A percentile compares a stretch with the other conserved stretches of the same genome.
phyloP scores from a whole-genome alignment of 2,329 filamentous ascomycete species.

The Verticillium longisporum region DNA sequence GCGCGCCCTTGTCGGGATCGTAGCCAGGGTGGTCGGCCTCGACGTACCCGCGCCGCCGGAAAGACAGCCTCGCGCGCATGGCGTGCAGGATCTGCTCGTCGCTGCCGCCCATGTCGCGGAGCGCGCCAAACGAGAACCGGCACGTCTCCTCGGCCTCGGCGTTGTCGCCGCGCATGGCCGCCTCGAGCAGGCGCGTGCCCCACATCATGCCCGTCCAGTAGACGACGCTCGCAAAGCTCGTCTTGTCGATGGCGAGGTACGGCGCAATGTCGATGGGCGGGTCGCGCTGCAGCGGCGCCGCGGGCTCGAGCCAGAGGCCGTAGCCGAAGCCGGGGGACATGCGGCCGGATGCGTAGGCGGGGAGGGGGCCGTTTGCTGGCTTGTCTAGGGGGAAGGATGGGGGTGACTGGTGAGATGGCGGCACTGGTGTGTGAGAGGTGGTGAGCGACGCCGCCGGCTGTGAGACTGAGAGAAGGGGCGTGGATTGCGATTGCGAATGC shows the following conservation, averaged over 20 bases:
- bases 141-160: background rate
- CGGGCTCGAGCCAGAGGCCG: background rate
- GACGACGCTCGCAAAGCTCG: background rate
- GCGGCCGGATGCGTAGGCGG: background rate
- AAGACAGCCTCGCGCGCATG: background rate
- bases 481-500: too few species aligned
- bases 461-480: too few species aligned
- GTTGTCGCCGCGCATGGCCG: background rate
- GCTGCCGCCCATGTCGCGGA: too few species aligned
- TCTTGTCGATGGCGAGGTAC: background rate
- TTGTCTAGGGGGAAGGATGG: too few species aligned
- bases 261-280: constrained; percentile 2
- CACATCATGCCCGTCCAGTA: constrained; percentile 1
- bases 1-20: background rate
- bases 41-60: background rate
- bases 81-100: background rate
- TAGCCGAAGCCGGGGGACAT: constrained; percentile 2
- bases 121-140: too few species aligned
- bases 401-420: too few species aligned
- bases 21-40: background rate
- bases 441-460: too few species aligned
- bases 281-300: background rate
- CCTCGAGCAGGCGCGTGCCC: background rate
- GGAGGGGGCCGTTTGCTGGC: background rate
- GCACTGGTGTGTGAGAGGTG: too few species aligned